Evolutionary conservation across 1,139 yeast genomes (phyloP).

Genomic region (Lodderomyces jiufengensis): DNA sequence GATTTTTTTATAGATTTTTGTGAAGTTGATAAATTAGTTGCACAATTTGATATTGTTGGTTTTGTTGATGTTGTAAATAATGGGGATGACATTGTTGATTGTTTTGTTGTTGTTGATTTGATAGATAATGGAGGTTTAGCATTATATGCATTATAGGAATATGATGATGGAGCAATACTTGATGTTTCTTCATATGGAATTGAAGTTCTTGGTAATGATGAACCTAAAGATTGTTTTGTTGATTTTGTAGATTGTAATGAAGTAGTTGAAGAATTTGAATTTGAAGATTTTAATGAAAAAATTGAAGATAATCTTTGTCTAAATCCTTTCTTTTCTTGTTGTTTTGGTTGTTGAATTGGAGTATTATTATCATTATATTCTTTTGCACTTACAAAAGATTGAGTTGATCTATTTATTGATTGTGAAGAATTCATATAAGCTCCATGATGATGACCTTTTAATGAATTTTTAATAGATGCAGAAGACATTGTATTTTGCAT

Average conservation of each 20-base stretch:
- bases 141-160: too few species aligned
- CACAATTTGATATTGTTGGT: slow-evolving; percentile 3
- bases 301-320: slow-evolving; percentile 1
- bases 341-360: background rate
- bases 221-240: background rate
- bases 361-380: slow-evolving; percentile 2
- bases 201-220: background rate
- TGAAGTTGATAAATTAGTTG: slow-evolving; percentile 3
- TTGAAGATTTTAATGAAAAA: slow-evolving; percentile 4
- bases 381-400: slow-evolving; percentile 4
- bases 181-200: background rate
- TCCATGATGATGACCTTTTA: slow-evolving; percentile 5
- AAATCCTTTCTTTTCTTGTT: slow-evolving; percentile 3
- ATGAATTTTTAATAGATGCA: slow-evolving; percentile 4
- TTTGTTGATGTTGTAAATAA: slow-evolving; percentile 1
- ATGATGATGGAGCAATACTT: slow-evolving; percentile 15
- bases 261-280: background rate
- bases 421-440: slow-evolving; percentile 8
- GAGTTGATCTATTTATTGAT: background rate
- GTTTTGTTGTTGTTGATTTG: too few species aligned
- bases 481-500: slow-evolving; percentile 5
- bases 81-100: background rate
- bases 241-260: background rate
- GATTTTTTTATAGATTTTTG: slow-evolving; percentile 1
- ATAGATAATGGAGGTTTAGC: too few species aligned